phyloP scores from a whole-genome alignment of 2,329 filamentous ascomycete species.

The Hymenoscyphus salicellus region DNA sequence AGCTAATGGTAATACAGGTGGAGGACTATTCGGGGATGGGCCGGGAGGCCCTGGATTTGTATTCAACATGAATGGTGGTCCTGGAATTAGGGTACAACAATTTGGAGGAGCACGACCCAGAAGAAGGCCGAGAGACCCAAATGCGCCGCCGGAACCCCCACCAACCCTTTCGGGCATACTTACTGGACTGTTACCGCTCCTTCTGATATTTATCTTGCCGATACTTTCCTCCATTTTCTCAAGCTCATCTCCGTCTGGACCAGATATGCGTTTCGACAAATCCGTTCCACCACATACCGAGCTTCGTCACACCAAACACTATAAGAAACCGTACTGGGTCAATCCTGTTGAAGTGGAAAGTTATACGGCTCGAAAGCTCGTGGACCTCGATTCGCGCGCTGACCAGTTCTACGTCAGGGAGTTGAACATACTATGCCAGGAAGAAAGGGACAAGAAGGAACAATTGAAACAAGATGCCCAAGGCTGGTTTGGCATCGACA shows the following conservation, averaged over 20 bases:
- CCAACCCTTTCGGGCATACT: conserved; percentile 53
- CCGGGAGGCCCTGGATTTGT: conserved; percentile 87
- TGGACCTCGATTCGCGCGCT: conserved; percentile 71
- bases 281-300: conserved; percentile 70
- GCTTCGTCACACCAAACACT: conserved; percentile 65
- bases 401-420: conserved; percentile 69
- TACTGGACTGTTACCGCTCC: conserved; percentile 77
- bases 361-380: conserved; percentile 66
- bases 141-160: conserved; percentile 49
- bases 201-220: conserved; percentile 84
- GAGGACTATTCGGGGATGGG: conserved; percentile 66
- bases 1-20: conserved; percentile 30
- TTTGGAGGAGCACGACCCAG: conserved; percentile 81
- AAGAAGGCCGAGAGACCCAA: conserved; percentile 67
- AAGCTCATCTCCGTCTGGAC: conserved; percentile 53
- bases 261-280: conserved; percentile 72
- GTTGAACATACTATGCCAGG: conserved; percentile 69
- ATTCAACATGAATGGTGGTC: conserved; percentile 90
- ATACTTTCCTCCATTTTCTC: conserved; percentile 78
- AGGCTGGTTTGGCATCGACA: conserved; percentile 67
- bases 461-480: conserved; percentile 62
- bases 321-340: conserved; percentile 80
- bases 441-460: conserved; percentile 58
- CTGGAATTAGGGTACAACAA: conserved; percentile 89
- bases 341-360: conserved; percentile 73